A percentile compares a stretch with the other conserved stretches of the same genome.
These are phyloP conservation scores for Celoporthe dispersa DNA, from an alignment of 2,329 filamentous ascomycete genomes.

Conservation along the genomic window DNA sequence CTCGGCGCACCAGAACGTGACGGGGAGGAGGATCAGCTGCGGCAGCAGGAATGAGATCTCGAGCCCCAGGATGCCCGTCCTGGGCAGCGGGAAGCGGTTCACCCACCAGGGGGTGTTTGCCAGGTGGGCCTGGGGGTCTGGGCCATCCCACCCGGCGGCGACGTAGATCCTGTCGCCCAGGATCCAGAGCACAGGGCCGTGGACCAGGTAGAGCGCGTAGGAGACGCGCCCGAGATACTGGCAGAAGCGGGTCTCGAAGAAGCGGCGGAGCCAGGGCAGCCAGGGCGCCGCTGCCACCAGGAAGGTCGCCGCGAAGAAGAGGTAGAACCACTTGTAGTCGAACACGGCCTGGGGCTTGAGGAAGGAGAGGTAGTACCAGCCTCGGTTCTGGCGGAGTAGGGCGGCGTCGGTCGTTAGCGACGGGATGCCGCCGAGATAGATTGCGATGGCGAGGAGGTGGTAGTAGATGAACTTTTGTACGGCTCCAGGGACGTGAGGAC, in stretches of 20 bases:
- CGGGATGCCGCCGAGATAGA: conserved; percentile 66
- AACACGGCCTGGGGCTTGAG: conserved; percentile 69
- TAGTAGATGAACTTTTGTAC: conserved; percentile 57
- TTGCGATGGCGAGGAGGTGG: conserved; percentile 53
- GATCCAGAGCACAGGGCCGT: conserved; percentile 63
- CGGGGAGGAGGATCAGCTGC: conserved; percentile 62
- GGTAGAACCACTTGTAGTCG: conserved; percentile 70
- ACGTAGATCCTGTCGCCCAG: conserved; percentile 68
- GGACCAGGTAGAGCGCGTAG: conserved; percentile 66
- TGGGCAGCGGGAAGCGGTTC: conserved; percentile 58
- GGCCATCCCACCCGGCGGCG: conserved; percentile 59
- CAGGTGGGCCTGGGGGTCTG: conserved; percentile 50
- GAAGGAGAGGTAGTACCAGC: conserved; percentile 64
- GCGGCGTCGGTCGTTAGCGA: conserved; percentile 52
- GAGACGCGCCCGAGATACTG: conserved; percentile 68
- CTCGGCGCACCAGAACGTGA: conserved; percentile 64
- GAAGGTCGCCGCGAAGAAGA: conserved; percentile 64
- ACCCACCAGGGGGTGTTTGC: conserved; percentile 61
- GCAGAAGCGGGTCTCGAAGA: conserved; percentile 62
- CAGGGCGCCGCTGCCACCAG: conserved; percentile 60
- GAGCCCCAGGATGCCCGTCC: conserved; percentile 61
- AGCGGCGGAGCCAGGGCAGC: conserved; percentile 60
- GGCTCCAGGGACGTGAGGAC: conserved; percentile 51
- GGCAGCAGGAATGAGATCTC: conserved; percentile 63
- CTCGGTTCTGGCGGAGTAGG: conserved; percentile 56